These are phyloP conservation scores for Agrostemma githago DNA, from an alignment of 148 eudicot species.

Conservation along the genomic window DNA sequence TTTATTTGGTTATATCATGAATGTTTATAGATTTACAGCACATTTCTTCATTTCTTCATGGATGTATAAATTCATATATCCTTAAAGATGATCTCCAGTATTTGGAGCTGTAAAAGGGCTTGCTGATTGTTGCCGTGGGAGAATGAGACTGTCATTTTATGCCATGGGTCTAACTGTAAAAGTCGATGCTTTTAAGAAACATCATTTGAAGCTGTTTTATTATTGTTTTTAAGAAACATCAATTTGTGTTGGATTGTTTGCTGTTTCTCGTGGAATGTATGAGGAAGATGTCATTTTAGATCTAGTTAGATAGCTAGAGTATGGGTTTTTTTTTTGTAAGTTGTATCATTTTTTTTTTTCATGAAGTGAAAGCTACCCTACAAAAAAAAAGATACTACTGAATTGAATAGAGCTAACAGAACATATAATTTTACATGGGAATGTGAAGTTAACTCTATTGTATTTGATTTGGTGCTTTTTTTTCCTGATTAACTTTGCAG, in stretches of 20 bases:
- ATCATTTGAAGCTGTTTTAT: slow-evolving; percentile 1
- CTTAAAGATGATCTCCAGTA: not conserved
- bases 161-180: not conserved
- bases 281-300: too few species aligned
- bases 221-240: too few species aligned
- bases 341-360: too few species aligned
- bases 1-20: slow-evolving; percentile 1
- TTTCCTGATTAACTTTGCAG: slow-evolving; percentile 35
- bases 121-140: not conserved
- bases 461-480: slow-evolving; percentile 6
- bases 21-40: not conserved
- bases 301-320: too few species aligned
- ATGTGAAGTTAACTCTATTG: not conserved
- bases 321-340: too few species aligned
- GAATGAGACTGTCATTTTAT: not conserved
- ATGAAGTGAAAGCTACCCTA: too few species aligned
- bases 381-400: not conserved
- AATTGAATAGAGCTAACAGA: not conserved
- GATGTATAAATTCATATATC: not conserved
- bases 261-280: too few species aligned
- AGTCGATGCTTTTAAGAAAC: not conserved
- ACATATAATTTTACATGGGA: not conserved
- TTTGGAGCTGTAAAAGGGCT: not conserved
- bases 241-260: too few species aligned
- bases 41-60: not conserved